Base-by-base conservation (phyloP, 139 green algal genomes). In the Spirogloea muscicola region DNA sequence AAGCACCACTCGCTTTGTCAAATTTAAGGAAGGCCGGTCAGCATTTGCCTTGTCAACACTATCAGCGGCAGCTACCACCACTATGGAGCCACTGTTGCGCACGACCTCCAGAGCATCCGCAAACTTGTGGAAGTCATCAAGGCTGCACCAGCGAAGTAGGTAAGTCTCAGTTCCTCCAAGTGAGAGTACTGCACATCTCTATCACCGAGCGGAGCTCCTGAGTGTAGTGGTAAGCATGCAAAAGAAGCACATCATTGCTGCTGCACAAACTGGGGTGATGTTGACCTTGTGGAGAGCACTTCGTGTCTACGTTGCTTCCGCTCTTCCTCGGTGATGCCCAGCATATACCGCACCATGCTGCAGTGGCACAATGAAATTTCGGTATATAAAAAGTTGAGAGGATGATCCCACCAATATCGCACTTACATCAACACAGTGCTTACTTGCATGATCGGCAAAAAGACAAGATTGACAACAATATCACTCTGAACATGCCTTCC, bases 281-380 rank as follows among this genome's bases (percentile, higher is more conserved):
- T n/a, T n/a, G 48, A 55, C 52, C 29, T 10, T 86, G 84, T 88
- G 21, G 39, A 41, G 21, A 88, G 64, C 39, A 98, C 89, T 86
- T 98, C 75, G 43, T 96, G 91, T 29, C 93, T 77, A 4, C 94
- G 84, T 65, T 88, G 68, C 85, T 99, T 94, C 3, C 94, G 82
- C 89, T 98, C 91, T 81, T 96, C 92, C 37, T 97, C 91, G 0
- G 36, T 84, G 2, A 98, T 80, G 21, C 84, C 85, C 25, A 99
- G 87, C 71, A 99, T 73, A 82, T 98, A 88, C 21, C 94, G 89
- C 87, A 93, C 86, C 55, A 97, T 76, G 39, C 74, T 67, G 38
- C 57, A 58, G n/a, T n/a, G n/a, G n/a, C n/a, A n/a, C n/a, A n/a
- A n/a, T n/a, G n/a, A n/a, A n/a, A n/a, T n/a, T n/a, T n/a, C n/a